Evolutionary conservation across 495 filamentous ascomycete species (phyloP).

Genomic region (Penicillium alfredii): DNA sequence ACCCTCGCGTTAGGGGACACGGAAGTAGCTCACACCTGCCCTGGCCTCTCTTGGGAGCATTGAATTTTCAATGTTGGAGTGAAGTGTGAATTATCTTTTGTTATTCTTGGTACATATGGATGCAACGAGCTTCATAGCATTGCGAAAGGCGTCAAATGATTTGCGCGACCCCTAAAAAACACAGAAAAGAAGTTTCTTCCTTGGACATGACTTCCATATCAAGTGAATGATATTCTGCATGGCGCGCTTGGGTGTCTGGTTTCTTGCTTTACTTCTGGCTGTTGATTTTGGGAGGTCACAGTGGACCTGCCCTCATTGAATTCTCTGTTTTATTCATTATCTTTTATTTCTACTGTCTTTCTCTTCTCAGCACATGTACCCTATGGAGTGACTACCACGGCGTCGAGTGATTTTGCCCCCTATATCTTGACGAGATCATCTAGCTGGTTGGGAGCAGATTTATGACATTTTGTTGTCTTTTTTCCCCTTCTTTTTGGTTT

Average conservation of each 20-base stretch:
- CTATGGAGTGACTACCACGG: conserved; percentile 25
- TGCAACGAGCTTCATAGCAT: conserved; percentile 26
- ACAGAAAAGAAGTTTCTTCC: conserved; percentile 12
- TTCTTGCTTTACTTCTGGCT: conserved; percentile 5
- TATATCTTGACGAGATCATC: conserved; percentile 14
- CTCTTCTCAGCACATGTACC: conserved; percentile 20
- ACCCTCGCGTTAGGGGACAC: too few relatives aligned
- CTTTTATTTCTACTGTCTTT: conserved; percentile 12
- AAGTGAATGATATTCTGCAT: conserved; percentile 28
- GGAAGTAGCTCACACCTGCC: background rate
- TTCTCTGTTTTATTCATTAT: conserved; percentile 10
- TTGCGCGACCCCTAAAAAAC: conserved; percentile 15
- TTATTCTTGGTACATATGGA: conserved; percentile 24
- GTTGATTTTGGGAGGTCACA: conserved; percentile 10
- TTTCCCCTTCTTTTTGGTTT: conserved; percentile 5
- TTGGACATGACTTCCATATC: conserved; percentile 18
- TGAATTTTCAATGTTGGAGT: background rate
- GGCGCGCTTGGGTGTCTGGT: conserved; percentile 13
- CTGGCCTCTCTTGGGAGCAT: background rate
- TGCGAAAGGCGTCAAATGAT: conserved; percentile 24
- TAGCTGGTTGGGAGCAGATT: conserved; percentile 11
- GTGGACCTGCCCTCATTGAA: conserved; percentile 5
- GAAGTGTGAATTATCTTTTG: conserved; percentile 8
- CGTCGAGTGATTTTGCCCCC: conserved; percentile 22
- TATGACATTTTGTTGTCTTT: conserved; percentile 5